A percentile compares a stretch with the other conserved stretches of the same genome.
Conservation (phyloP, 2,329 filamentous ascomycete genomes). For the Amauroascus verrucosus region DNA sequence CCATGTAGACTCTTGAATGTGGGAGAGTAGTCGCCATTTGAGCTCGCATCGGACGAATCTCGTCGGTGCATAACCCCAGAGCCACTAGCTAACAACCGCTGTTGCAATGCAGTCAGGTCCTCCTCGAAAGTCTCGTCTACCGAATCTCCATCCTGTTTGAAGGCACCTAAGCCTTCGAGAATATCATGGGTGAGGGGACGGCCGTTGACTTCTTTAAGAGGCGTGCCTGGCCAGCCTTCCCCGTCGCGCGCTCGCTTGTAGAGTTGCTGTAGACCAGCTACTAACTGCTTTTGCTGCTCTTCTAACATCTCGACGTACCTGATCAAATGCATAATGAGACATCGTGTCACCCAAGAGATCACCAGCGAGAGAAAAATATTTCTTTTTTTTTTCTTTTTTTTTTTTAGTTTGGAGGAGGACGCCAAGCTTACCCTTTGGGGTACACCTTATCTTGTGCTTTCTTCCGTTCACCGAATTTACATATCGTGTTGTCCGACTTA, state of each 20-base stretch:
- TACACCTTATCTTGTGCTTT: slow-evolving; percentile 58
- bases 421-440: slow-evolving; percentile 50
- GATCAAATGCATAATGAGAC: slow-evolving; percentile 2
- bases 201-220: slow-evolving; percentile 44
- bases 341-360: slow-evolving; percentile 4
- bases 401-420: slow-evolving; percentile 4
- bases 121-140: slow-evolving; percentile 49
- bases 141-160: slow-evolving; percentile 39
- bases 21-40: background rate
- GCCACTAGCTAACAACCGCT: slow-evolving; percentile 45
- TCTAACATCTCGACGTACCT: slow-evolving; percentile 59
- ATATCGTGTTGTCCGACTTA: slow-evolving; percentile 54
- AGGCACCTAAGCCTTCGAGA: slow-evolving; percentile 47
- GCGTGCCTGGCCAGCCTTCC: slow-evolving; percentile 47
- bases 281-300: slow-evolving; percentile 53
- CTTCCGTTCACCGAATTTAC: slow-evolving; percentile 55
- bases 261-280: slow-evolving; percentile 51
- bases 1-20: background rate
- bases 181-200: slow-evolving; percentile 56
- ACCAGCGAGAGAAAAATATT: background rate
- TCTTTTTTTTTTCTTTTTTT: no score
- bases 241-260: slow-evolving; percentile 45
- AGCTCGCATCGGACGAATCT: slow-evolving; percentile 36
- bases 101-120: slow-evolving; percentile 46
- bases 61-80: slow-evolving; percentile 43